Base-by-base conservation (phyloP, 768 basidiomycete genomes). In the Leccinum barrowsii region DNA sequence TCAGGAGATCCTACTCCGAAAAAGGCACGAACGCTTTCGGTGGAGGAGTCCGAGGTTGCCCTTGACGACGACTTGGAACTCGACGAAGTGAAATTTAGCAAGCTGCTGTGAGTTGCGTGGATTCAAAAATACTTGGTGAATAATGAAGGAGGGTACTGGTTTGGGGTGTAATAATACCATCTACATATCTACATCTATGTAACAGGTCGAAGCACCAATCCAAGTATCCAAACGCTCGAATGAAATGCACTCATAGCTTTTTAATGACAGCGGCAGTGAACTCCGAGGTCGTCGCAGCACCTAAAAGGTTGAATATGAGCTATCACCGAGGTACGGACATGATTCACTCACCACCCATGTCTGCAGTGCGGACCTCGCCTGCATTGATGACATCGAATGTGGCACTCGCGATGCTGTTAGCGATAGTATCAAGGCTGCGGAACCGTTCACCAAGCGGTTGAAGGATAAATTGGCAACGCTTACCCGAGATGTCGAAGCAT, bases 401-500 rank as follows among this genome's bases (percentile, higher is more conserved):
- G 46, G 96, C 90, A 53, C 83, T 80, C 30, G 97, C 93, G 69
- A 99, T 97, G 69, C 77, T 86, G 80, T 98, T 97, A 50, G 97
- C 97, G 66, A 96, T 87, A 62, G 85, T 75, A 74, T 98, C 94
- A 56, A 98, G 89, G 51, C 92, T 94, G 54, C 67, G 57, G 26
- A 21, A 17, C 47, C 30, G 47, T 60, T 61, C 17, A 50, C 59
- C 47, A 59, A 19, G 34, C 5, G 55, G 40, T 19, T 28, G 68
- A 50, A 70, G 66, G 63, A 58, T 66, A 17, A 17, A 50, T 7
- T 2, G 1, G 15, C 24, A 19, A 19, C 52, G 71, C 85, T 69
- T 76, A 94, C 85, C 96, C 96, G 59, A 98, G 85, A 74, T 97
- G 94, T 66, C 96, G 83, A 62, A 99, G 85, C 87, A 99, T 92